Evolutionary conservation across 306 rosid species (phyloP).

Genomic region (Clitoria ternatea): DNA sequence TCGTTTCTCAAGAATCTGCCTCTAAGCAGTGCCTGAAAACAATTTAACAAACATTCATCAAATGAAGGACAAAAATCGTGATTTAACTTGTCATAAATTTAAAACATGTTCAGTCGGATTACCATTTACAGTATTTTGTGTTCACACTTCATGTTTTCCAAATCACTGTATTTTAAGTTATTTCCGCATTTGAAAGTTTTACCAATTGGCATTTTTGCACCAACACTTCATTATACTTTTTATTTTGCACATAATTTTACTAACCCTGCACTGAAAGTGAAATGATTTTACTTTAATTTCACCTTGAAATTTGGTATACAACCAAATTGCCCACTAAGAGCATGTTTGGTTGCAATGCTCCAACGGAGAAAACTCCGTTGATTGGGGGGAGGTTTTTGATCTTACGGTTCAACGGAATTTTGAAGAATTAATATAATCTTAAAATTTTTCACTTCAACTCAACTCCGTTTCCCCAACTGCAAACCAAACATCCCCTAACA

Average conservation of each 20-base stretch:
- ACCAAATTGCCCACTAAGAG: background rate
- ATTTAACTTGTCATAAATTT: background rate
- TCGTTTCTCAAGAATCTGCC: constrained; percentile 88
- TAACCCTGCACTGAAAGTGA: background rate
- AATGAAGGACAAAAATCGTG: constrained; percentile 8
- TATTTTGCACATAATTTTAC: constrained; percentile 10
- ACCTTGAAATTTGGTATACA: background rate
- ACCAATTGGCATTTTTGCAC: background rate
- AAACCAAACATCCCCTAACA: background rate
- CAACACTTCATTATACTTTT: background rate
- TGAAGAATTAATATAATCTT: too few species aligned
- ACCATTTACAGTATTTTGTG: background rate
- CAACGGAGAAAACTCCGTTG: too few species aligned
- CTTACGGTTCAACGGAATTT: too few species aligned
- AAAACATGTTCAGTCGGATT: background rate
- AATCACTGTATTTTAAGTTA: background rate
- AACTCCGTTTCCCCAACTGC: too few species aligned
- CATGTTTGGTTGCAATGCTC: too few species aligned
- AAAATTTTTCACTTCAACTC: too few species aligned
- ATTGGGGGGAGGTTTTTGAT: too few species aligned
- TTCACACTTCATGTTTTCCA: background rate
- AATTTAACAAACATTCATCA: constrained; percentile 15
- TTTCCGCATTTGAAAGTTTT: background rate
- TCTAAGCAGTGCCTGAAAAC: constrained; percentile 83
- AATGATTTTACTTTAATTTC: background rate